phyloP scores from a whole-genome alignment of 140 eudicot species.

The Ambrosia hybrid region DNA sequence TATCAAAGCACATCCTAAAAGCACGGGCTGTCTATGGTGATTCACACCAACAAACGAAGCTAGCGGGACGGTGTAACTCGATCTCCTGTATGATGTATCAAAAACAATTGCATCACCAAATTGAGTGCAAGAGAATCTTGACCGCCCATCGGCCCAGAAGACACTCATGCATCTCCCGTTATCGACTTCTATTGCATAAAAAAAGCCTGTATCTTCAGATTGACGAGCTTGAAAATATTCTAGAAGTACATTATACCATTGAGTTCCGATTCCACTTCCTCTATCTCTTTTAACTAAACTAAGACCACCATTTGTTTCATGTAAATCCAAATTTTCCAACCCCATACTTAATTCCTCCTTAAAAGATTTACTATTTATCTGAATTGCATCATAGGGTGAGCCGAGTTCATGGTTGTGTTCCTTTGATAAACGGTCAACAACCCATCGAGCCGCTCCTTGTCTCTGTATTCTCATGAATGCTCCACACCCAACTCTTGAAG shows the following conservation, averaged over 20 bases:
- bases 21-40: conserved; percentile 51
- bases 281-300: conserved; percentile 43
- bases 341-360: conserved; percentile 37
- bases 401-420: conserved; percentile 50
- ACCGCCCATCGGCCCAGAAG: conserved; percentile 48
- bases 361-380: conserved; percentile 24
- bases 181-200: conserved; percentile 42
- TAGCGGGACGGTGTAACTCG: conserved; percentile 36
- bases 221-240: conserved; percentile 44
- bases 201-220: conserved; percentile 45
- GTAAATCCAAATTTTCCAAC: conserved; percentile 45
- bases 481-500: conserved; percentile 51
- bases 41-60: conserved; percentile 44
- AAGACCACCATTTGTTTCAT: conserved; percentile 43
- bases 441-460: conserved; percentile 41
- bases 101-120: conserved; percentile 43
- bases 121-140: conserved; percentile 45
- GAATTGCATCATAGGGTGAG: conserved; percentile 28
- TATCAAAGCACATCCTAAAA: conserved; percentile 43
- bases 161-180: conserved; percentile 39
- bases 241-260: conserved; percentile 38
- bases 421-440: conserved; percentile 44
- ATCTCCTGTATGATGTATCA: conserved; percentile 39
- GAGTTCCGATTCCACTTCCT: conserved; percentile 33
- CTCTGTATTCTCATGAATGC: conserved; percentile 52